These are phyloP conservation scores for Durio zibethinus DNA, from an alignment of 345 rosid species.

Conservation along the genomic window DNA sequence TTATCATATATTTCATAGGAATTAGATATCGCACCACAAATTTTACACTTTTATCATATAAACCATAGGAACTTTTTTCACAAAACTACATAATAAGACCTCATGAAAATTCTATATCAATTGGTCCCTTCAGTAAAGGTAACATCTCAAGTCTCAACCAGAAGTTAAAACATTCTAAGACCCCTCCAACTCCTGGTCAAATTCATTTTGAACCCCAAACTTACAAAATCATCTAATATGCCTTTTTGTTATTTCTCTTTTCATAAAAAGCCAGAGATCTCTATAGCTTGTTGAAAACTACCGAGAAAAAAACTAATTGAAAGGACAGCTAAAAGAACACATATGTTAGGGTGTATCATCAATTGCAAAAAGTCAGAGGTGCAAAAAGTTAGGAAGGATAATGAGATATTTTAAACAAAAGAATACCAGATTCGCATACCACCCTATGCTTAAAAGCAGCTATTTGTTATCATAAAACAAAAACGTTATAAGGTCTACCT, in stretches of 20 bases:
- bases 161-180: not conserved
- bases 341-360: not conserved
- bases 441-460: not conserved
- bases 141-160: not conserved
- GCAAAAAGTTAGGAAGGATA: not conserved
- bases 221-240: not conserved
- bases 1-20: not conserved
- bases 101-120: too few relatives aligned
- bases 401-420: not conserved
- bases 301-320: not conserved
- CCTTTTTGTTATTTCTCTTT: not conserved
- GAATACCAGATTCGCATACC: not conserved
- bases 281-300: not conserved
- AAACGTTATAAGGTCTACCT: not conserved
- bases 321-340: not conserved
- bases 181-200: constrained; percentile 8
- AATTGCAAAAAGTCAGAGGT: not conserved
- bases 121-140: not conserved
- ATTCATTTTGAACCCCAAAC: not conserved
- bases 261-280: not conserved
- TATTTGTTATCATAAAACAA: not conserved
- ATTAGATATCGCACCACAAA: not conserved
- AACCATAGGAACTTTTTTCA: not conserved
- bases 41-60: not conserved
- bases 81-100: too few relatives aligned